Evolutionary conservation across 2,329 filamentous ascomycete species (phyloP).

Genomic region (Phialophora macrospora): DNA sequence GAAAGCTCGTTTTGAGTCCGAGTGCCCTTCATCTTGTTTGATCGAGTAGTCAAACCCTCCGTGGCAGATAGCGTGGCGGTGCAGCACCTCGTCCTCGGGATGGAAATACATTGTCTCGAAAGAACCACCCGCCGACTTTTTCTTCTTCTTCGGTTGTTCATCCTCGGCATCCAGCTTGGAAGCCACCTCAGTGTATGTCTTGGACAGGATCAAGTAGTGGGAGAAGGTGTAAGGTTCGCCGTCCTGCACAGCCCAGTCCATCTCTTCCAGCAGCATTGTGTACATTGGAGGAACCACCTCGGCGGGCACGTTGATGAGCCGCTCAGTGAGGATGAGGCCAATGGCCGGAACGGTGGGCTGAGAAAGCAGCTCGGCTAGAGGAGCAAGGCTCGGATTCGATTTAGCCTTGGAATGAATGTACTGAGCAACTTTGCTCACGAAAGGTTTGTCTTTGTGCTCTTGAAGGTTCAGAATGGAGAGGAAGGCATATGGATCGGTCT

Average conservation of each 20-base stretch:
- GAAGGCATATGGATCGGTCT: constrained; percentile 90
- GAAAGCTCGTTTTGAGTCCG: constrained; percentile 92
- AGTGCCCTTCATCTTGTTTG: constrained; percentile 74
- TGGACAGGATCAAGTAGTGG: constrained; percentile 89
- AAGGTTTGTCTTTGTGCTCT: constrained; percentile 74
- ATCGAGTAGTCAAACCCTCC: constrained; percentile 79
- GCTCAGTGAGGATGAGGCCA: constrained; percentile 86
- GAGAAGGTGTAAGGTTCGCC: constrained; percentile 91
- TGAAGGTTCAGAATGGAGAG: constrained; percentile 83
- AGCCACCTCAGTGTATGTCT: constrained; percentile 87
- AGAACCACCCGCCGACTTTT: constrained; percentile 58
- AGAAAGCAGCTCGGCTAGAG: constrained; percentile 63
- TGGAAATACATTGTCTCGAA: constrained; percentile 85
- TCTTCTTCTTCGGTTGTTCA: constrained; percentile 67
- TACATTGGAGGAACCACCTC: constrained; percentile 94
- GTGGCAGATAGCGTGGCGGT: constrained; percentile 72
- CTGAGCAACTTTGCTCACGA: constrained; percentile 70
- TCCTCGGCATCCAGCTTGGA: constrained; percentile 76
- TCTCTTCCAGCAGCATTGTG: constrained; percentile 89
- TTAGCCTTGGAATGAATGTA: constrained; percentile 68
- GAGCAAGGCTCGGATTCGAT: constrained; percentile 60
- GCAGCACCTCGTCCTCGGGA: constrained; percentile 88
- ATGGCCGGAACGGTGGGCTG: constrained; percentile 64
- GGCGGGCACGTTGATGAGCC: constrained; percentile 94
- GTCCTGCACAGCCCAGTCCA: constrained; percentile 84